A percentile compares a stretch with the other conserved stretches of the same genome.
Evolutionary conservation across 148 eudicot genomes (phyloP).

Genomic region (Fagopyrum homotropicum): DNA sequence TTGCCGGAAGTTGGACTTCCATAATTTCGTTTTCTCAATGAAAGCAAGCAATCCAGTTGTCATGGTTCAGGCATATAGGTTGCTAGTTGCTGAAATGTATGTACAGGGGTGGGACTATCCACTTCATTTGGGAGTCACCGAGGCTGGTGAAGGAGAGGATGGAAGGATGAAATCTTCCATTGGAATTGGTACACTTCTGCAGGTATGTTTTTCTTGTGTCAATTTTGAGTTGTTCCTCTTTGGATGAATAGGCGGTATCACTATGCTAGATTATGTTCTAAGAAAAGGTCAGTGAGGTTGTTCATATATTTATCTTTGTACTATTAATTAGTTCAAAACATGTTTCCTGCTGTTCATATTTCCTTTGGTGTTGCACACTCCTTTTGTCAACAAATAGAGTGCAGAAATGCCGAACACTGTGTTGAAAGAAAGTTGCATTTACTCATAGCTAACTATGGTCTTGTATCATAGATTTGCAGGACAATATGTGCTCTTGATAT

Average conservation of each 20-base stretch:
- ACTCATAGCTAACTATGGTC: neutral
- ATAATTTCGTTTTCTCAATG: conserved; percentile 94
- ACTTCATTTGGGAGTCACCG: conserved; percentile 92
- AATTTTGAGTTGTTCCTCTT: neutral
- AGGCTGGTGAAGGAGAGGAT: conserved; percentile 99
- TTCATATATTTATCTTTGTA: neutral
- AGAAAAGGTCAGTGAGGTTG: neutral
- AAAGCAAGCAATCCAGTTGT: conserved; percentile 98
- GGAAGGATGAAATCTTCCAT: conserved; percentile 98
- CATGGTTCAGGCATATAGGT: conserved; percentile 95
- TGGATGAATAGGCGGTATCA: neutral
- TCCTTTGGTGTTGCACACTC: neutral
- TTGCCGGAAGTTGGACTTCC: conserved; percentile 88
- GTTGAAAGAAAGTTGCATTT: neutral
- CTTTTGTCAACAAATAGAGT: neutral
- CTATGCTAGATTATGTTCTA: neutral
- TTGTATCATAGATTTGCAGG: neutral
- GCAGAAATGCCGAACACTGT: neutral
- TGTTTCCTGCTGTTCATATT: neutral
- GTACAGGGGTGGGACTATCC: conserved; percentile 97
- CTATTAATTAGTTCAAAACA: neutral
- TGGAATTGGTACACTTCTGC: conserved; percentile 98
- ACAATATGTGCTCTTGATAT: neutral
- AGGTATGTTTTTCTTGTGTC: conserved; percentile 33
- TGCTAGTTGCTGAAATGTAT: conserved; percentile 93